These are phyloP conservation scores for Lophiostoma macrostomum DNA, from an alignment of 495 filamentous ascomycete genomes.

Conservation along the genomic window DNA sequence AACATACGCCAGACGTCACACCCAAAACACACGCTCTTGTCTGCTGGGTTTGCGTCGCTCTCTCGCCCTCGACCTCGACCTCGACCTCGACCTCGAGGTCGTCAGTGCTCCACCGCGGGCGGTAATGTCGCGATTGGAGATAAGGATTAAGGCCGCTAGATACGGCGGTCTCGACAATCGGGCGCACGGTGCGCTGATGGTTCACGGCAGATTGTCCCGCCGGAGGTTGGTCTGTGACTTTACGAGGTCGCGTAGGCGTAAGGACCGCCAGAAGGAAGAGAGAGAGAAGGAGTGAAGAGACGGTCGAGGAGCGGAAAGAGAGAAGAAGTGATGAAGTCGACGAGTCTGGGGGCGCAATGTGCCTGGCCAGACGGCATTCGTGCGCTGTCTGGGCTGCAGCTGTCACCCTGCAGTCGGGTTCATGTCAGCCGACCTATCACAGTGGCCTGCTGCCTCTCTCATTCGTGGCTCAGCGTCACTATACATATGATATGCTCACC, in stretches of 20 bases:
- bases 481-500: neutral
- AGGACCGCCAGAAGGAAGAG: neutral
- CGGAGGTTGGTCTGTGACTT: neutral
- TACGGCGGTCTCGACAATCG: slow-evolving; percentile 2
- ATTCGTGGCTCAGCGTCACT: slow-evolving; percentile 8
- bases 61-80: no score
- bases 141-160: slow-evolving; percentile 10
- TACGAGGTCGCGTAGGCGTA: neutral
- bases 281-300: neutral
- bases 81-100: no score
- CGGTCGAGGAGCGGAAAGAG: neutral
- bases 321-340: neutral
- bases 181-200: slow-evolving; percentile 5
- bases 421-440: neutral
- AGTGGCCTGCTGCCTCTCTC: neutral
- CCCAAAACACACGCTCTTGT: no score
- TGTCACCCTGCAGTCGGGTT: neutral
- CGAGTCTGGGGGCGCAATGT: neutral
- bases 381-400: neutral
- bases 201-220: slow-evolving; percentile 6
- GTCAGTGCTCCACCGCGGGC: neutral
- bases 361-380: neutral
- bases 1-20: no score
- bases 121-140: slow-evolving; percentile 19
- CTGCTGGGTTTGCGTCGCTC: no score